These are phyloP conservation scores for Geotrichum australiense DNA, from an alignment of 1,139 yeast genomes.

Conservation along the genomic window DNA sequence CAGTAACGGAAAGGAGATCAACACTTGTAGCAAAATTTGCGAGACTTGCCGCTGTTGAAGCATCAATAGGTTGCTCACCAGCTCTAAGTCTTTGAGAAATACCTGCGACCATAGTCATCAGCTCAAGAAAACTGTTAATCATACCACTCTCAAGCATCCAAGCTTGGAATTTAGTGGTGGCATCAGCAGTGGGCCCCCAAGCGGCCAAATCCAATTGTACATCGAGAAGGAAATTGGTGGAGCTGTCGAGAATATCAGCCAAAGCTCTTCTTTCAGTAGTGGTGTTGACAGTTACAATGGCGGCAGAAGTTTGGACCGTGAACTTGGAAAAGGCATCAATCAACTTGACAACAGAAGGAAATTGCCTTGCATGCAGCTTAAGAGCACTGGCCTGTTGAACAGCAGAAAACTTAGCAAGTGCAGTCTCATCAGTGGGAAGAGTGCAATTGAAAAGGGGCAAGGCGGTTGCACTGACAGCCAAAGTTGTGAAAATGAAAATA, in stretches of 20 bases:
- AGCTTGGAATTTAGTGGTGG: neutral
- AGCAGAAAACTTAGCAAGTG: no score
- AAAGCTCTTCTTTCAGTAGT: neutral
- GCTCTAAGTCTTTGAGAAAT: neutral
- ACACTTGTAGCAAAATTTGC: neutral
- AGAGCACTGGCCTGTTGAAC: no score
- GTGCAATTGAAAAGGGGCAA: no score
- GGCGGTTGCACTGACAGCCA: no score
- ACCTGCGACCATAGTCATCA: neutral
- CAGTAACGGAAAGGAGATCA: neutral
- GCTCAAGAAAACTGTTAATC: neutral
- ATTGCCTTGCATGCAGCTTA: no score
- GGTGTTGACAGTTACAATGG: neutral
- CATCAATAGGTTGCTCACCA: neutral
- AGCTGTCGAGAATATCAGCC: neutral
- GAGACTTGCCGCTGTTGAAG: neutral
- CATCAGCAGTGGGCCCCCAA: slow-evolving; percentile 2
- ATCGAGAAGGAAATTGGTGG: neutral
- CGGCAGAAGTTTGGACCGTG: neutral
- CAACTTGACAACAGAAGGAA: neutral
- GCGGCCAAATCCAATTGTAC: slow-evolving; percentile 1
- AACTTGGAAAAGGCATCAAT: neutral
- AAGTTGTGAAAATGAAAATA: no score
- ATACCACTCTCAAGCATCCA: neutral
- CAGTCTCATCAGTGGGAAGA: no score